Conservation (phyloP, 345 rosid species). For the Salix viminalis region DNA sequence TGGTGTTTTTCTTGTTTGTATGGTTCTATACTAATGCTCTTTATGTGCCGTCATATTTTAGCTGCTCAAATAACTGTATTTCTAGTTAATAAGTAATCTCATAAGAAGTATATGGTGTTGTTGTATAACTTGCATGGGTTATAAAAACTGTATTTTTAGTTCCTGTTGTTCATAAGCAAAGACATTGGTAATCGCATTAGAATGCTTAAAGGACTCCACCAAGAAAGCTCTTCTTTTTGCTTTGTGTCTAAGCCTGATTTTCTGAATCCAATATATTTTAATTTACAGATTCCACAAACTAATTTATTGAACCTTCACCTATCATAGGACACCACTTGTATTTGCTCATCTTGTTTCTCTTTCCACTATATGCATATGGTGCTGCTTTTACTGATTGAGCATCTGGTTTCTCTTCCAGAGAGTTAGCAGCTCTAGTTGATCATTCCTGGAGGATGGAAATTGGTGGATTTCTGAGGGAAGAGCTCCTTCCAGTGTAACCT, state of each 20-base stretch:
- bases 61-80: not conserved
- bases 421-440: constrained; percentile 68
- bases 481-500: constrained; percentile 40
- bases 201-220: not conserved
- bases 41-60: not conserved
- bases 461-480: constrained; percentile 71
- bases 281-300: constrained; percentile 3
- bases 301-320: constrained; percentile 5
- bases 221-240: not conserved
- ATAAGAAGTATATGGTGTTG: not conserved
- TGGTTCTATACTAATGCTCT: not conserved
- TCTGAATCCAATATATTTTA: not conserved
- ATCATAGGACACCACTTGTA: not conserved
- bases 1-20: not conserved
- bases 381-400: constrained; percentile 4
- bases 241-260: constrained; percentile 3
- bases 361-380: constrained; percentile 1
- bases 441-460: constrained; percentile 90
- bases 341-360: not conserved
- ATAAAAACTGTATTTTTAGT: not conserved
- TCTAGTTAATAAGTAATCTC: not conserved
- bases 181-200: not conserved
- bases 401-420: constrained; percentile 42
- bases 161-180: not conserved
- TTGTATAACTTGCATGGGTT: not conserved